phyloP scores from a whole-genome alignment of 2,329 filamentous ascomycete species.

The Monosporascus sp. region DNA sequence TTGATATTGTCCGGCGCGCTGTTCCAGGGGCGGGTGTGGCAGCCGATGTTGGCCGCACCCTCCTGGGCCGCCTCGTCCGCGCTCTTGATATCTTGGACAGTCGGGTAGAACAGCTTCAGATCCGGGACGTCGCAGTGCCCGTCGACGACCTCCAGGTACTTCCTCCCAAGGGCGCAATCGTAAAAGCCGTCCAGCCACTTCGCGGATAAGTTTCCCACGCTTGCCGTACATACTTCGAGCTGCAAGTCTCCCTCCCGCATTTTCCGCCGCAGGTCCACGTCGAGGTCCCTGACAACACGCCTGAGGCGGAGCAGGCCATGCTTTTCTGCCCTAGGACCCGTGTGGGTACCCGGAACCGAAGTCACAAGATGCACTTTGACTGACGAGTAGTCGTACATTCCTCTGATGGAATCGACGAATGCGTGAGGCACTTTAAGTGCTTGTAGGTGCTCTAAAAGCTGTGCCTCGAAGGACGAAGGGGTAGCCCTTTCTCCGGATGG shows the following conservation, averaged over 20 bases:
- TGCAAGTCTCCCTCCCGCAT: slow-evolving; percentile 7
- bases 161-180: slow-evolving; percentile 14
- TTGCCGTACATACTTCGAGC: slow-evolving; percentile 18
- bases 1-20: slow-evolving; percentile 11
- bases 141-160: slow-evolving; percentile 4
- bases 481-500: not conserved
- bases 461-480: slow-evolving; percentile 10
- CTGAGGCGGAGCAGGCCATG: slow-evolving; percentile 18
- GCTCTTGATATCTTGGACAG: slow-evolving; percentile 11
- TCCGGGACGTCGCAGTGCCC: slow-evolving; percentile 4
- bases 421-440: slow-evolving; percentile 12
- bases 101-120: slow-evolving; percentile 18
- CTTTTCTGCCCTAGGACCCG: slow-evolving; percentile 13
- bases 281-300: slow-evolving; percentile 7
- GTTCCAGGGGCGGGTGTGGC: slow-evolving; percentile 17
- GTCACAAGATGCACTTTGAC: slow-evolving; percentile 18
- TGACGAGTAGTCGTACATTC: slow-evolving; percentile 16
- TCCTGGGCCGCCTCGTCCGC: slow-evolving; percentile 9
- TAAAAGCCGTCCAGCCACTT: slow-evolving; percentile 18
- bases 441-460: slow-evolving; percentile 13
- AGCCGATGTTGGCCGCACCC: slow-evolving; percentile 17
- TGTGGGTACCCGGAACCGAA: slow-evolving; percentile 14
- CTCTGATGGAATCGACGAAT: slow-evolving; percentile 15
- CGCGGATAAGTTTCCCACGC: slow-evolving; percentile 14
- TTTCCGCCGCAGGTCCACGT: slow-evolving; percentile 7